Evolutionary conservation across 352 stramenopile genomes (phyloP).

Genomic region (Pythium folliculosum): DNA sequence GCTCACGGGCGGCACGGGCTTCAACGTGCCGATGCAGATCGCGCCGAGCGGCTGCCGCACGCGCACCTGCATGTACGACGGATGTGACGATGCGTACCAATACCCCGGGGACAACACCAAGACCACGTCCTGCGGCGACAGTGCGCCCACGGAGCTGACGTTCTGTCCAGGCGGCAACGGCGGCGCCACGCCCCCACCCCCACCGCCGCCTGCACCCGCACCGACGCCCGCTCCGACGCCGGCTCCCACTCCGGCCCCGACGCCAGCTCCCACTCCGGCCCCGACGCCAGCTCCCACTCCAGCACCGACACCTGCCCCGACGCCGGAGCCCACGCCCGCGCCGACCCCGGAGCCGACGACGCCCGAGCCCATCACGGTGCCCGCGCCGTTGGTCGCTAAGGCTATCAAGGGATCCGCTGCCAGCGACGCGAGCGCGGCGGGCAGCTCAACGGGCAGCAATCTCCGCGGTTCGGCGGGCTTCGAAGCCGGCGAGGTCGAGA

Average conservation of each 20-base stretch:
- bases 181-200: constrained; percentile 20
- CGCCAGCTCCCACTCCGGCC: constrained; percentile 19
- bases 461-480: neutral
- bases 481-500: constrained; percentile 5
- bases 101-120: constrained; percentile 71
- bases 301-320: constrained; percentile 15
- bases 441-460: neutral
- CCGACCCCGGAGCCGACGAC: constrained; percentile 4
- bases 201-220: constrained; percentile 20
- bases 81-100: constrained; percentile 66
- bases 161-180: constrained; percentile 46
- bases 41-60: constrained; percentile 42
- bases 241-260: constrained; percentile 21
- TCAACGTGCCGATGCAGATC: constrained; percentile 77
- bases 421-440: neutral
- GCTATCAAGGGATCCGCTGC: neutral
- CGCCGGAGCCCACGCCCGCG: neutral
- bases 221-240: constrained; percentile 10
- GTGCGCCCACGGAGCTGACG: constrained; percentile 41
- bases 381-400: neutral
- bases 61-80: constrained; percentile 56
- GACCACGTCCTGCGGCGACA: constrained; percentile 51
- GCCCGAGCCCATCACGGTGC: neutral
- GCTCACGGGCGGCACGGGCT: constrained; percentile 56
- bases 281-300: constrained; percentile 15